Conservation (phyloP, 2,329 filamentous ascomycete genomes). For the Ceratocystis papillata region DNA sequence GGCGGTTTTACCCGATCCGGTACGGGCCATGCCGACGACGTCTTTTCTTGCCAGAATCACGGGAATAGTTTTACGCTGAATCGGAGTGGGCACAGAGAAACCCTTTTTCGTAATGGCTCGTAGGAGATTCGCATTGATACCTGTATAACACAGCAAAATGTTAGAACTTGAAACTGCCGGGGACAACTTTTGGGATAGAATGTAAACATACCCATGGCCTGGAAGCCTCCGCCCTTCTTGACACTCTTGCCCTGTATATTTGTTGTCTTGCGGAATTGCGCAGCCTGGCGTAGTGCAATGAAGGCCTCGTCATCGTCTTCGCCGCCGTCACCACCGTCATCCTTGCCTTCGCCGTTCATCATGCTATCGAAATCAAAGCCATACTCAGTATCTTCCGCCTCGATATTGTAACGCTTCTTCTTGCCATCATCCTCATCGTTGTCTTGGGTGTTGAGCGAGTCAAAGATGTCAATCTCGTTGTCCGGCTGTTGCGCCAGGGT, state of each 20-base stretch:
- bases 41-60: conserved; percentile 81
- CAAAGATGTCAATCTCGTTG: conserved; percentile 81
- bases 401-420: conserved; percentile 18
- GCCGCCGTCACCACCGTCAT: conserved; percentile 35
- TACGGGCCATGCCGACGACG: conserved; percentile 97
- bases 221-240: conserved; percentile 94
- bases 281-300: conserved; percentile 77
- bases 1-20: conserved; percentile 96
- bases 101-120: conserved; percentile 90
- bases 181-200: background rate
- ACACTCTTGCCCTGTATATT: conserved; percentile 75
- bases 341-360: conserved; percentile 41
- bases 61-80: conserved; percentile 93
- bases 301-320: conserved; percentile 73
- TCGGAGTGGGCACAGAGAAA: conserved; percentile 90
- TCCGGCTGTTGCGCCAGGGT: conserved; percentile 74
- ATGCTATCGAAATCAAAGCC: conserved; percentile 52
- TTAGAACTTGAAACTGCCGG: background rate
- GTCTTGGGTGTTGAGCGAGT: conserved; percentile 57
- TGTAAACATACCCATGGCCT: conserved; percentile 63
- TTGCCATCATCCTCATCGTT: conserved; percentile 40
- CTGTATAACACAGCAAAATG: conserved; percentile 31
- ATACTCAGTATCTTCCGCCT: conserved; percentile 30
- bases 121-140: conserved; percentile 68
- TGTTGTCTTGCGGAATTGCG: conserved; percentile 72